Percentiles rank a stretch among this genome's conserved stretches.
phyloP scores from a whole-genome alignment of 1,284 basidiomycete species.

The Paramarasmius palmivorus region DNA sequence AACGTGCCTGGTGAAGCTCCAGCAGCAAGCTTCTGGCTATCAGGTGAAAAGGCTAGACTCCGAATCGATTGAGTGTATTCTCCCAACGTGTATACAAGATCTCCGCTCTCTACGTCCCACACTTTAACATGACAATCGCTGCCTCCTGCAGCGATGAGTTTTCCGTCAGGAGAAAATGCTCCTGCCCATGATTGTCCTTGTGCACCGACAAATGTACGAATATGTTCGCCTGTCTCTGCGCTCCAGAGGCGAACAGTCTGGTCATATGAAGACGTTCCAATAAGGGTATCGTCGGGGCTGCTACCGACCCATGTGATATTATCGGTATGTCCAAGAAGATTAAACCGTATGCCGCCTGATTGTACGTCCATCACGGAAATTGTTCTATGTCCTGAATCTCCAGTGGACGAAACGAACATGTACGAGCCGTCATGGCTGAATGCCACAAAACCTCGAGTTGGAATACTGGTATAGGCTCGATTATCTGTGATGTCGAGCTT shows the following conservation, averaged over 20 bases:
- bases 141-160: slow-evolving; percentile 9
- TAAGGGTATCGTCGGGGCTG: slow-evolving; percentile 12
- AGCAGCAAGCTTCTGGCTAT: slow-evolving; percentile 7
- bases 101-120: slow-evolving; percentile 13
- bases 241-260: slow-evolving; percentile 16
- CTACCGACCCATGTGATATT: slow-evolving; percentile 12
- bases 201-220: slow-evolving; percentile 11
- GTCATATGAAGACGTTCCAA: slow-evolving; percentile 16
- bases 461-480: background rate
- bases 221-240: slow-evolving; percentile 6
- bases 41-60: slow-evolving; percentile 15
- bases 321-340: slow-evolving; percentile 12
- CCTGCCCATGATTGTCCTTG: slow-evolving; percentile 12
- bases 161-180: slow-evolving; percentile 13
- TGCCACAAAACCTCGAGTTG: background rate
- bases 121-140: slow-evolving; percentile 12
- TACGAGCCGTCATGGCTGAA: slow-evolving; percentile 14
- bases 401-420: slow-evolving; percentile 2
- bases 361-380: slow-evolving; percentile 12
- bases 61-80: slow-evolving; percentile 8
- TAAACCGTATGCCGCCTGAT: slow-evolving; percentile 7
- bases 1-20: slow-evolving; percentile 1
- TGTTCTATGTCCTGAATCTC: slow-evolving; percentile 1
- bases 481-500: slow-evolving; percentile 5
- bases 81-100: slow-evolving; percentile 13